Evolutionary conservation across 306 rosid species (phyloP).

Genomic region (Argentina anserina): DNA sequence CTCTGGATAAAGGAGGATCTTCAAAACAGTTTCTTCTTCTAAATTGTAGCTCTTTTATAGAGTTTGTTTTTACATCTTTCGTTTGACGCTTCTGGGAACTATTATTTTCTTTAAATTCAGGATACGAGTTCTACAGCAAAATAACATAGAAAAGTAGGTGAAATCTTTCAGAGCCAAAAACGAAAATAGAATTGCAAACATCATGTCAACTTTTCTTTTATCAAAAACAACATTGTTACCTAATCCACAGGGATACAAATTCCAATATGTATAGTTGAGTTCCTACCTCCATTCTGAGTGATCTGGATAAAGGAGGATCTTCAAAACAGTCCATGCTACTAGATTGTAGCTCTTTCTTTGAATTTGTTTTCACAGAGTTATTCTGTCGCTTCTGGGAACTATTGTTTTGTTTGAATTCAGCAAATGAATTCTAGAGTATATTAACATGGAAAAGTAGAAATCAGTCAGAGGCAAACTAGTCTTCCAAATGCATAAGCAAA

Average conservation of each 20-base stretch:
- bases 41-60: slow-evolving; percentile 18
- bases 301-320: slow-evolving; percentile 25
- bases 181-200: neutral
- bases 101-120: slow-evolving; percentile 12
- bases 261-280: neutral
- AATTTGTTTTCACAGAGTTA: slow-evolving; percentile 14
- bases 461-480: neutral
- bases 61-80: slow-evolving; percentile 14
- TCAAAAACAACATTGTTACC: neutral
- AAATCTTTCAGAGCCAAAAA: neutral
- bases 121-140: slow-evolving; percentile 26
- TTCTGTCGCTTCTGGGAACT: slow-evolving; percentile 19
- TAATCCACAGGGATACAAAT: neutral
- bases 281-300: slow-evolving; percentile 22
- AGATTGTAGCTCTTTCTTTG: slow-evolving; percentile 20
- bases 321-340: slow-evolving; percentile 19
- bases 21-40: slow-evolving; percentile 19
- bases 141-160: neutral
- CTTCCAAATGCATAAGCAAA: neutral
- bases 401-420: slow-evolving; percentile 10
- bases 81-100: slow-evolving; percentile 19
- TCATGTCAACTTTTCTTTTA: neutral
- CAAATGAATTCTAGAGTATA: slow-evolving; percentile 26
- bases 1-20: slow-evolving; percentile 25
- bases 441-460: neutral